phyloP scores from a whole-genome alignment of 331 rosid genomes.

The Quercus phellos region DNA sequence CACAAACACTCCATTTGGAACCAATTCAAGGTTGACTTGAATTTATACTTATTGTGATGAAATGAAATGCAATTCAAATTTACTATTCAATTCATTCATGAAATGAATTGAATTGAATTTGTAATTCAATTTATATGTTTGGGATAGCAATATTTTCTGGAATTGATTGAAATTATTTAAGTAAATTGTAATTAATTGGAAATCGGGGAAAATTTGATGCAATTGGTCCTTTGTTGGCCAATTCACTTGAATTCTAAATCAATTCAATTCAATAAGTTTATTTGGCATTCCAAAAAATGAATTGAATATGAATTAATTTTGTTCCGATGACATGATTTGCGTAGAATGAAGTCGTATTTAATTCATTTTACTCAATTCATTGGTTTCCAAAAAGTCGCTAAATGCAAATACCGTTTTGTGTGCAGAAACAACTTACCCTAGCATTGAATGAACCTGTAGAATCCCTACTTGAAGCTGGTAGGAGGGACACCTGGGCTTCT shows the following conservation, averaged over 20 bases:
- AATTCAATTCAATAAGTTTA: neutral
- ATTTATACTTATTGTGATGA: neutral
- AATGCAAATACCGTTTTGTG: neutral
- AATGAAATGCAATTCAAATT: neutral
- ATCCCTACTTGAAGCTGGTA: constrained; percentile 66
- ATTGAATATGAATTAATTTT: neutral
- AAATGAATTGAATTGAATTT: neutral
- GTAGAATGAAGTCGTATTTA: neutral
- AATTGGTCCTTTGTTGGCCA: neutral
- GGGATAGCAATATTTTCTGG: neutral
- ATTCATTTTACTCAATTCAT: neutral
- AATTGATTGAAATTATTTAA: neutral
- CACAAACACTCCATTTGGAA: neutral
- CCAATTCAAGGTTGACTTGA: neutral
- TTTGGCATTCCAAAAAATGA: neutral
- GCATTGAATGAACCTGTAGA: constrained; percentile 65
- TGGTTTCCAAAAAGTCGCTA: neutral
- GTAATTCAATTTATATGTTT: neutral
- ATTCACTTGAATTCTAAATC: neutral
- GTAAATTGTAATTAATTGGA: neutral
- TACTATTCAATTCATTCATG: neutral
- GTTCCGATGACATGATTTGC: neutral
- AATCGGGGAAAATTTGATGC: neutral
- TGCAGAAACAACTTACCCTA: constrained; percentile 54
- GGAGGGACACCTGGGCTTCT: constrained; percentile 66